Base-by-base conservation (phyloP, 768 basidiomycete genomes). In the Pleurotus eryngii region DNA sequence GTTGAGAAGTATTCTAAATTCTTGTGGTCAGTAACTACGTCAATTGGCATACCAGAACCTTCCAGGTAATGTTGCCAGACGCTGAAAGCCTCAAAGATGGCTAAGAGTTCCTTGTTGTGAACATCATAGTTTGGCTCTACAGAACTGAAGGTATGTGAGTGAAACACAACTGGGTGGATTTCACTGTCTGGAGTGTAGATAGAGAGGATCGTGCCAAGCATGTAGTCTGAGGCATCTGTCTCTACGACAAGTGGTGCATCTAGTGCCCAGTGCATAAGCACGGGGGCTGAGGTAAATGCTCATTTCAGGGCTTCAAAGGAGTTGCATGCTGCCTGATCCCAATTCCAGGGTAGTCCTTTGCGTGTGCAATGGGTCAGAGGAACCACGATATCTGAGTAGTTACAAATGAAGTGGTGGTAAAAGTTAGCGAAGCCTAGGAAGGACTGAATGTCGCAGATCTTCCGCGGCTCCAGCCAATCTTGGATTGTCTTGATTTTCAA, bases 81-180 rank as follows among this genome's bases (percentile, higher is more conserved):
- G 0, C 62, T 14, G 0, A 79, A 59, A 0, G 70, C 68, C 26
- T 65, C 30, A n/a, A 82, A 69, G 24, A 83, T 77, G 0, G 79
- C 76, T 2, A 82, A 69, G 0, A 83, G 55, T 63, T 85, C 83
- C 57, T 73, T 72, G 61, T 84, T 70, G 56, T 77, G 67, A 35
- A 72, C 70, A 17, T 76, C 68, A 61, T 83, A 83, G 60, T 82
- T 81, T 1, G 64, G 49, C 62, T 83, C 76, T 0, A 72, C 66
- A 0, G 56, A 20, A 6, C 48, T 63, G 0, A 79, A 55, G 5
- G 65, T 61, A 4, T 69, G 67, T 0, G 75, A 80, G 3, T 65
- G 59, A 58, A 72, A 82, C 0, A 70, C 76, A 15, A 80, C 61
- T 0, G 79, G 78, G 3, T 68, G 66, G 65, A 69, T 75, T 4